phyloP scores from a whole-genome alignment of 768 basidiomycete species.

The Cubamyces sp. region DNA sequence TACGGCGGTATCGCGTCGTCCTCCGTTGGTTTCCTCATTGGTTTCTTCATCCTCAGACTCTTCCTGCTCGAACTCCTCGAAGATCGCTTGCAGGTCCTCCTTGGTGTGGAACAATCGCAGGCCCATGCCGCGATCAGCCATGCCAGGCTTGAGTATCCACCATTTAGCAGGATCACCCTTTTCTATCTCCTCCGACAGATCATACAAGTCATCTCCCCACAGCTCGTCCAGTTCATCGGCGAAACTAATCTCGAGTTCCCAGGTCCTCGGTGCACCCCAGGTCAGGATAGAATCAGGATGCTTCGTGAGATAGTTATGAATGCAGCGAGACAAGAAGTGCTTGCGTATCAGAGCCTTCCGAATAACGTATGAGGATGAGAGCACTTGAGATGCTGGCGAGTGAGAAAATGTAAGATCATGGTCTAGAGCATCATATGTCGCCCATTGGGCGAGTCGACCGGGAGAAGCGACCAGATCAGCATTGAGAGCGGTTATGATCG shows the following conservation, averaged over 20 bases:
- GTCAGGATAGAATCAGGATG: slow-evolving; percentile 59
- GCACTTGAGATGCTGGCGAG: slow-evolving; percentile 44
- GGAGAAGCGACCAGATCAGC: slow-evolving; percentile 14
- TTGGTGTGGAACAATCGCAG: slow-evolving; percentile 88
- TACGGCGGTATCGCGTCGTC: slow-evolving; percentile 55
- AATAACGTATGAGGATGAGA: slow-evolving; percentile 86
- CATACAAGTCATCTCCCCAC: slow-evolving; percentile 92
- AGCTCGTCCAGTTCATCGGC: slow-evolving; percentile 95
- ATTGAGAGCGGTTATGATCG: slow-evolving; percentile 34
- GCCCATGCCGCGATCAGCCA: slow-evolving; percentile 96
- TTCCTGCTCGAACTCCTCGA: slow-evolving; percentile 76
- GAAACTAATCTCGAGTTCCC: slow-evolving; percentile 84
- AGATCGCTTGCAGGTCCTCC: slow-evolving; percentile 70
- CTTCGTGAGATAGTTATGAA: slow-evolving; percentile 76
- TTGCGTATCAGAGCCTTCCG: slow-evolving; percentile 95
- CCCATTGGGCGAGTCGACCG: slow-evolving; percentile 68
- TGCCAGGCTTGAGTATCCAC: slow-evolving; percentile 98
- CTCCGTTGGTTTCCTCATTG: slow-evolving; percentile 36
- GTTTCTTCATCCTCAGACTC: slow-evolving; percentile 51
- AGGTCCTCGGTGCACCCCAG: slow-evolving; percentile 69
- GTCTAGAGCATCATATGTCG: slow-evolving; percentile 85
- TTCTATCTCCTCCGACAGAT: slow-evolving; percentile 69
- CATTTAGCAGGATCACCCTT: slow-evolving; percentile 46
- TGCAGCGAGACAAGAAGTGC: slow-evolving; percentile 81
- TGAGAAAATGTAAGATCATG: slow-evolving; percentile 68